phyloP scores from a whole-genome alignment of 1,139 yeast species.

The Yamadazyma atmosphaerica region DNA sequence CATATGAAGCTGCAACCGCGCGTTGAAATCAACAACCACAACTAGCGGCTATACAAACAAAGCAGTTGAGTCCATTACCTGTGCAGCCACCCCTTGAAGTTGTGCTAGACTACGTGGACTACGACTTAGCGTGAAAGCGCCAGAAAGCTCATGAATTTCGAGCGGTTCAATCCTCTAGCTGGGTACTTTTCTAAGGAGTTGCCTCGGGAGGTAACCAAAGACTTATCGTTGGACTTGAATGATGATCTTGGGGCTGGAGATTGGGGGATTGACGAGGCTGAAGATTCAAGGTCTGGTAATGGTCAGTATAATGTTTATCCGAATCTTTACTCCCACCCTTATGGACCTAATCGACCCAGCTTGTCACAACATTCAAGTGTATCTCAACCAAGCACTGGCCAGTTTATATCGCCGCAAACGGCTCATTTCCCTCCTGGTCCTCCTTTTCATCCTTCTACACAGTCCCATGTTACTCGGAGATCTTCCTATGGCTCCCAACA shows the following conservation, averaged over 20 bases:
- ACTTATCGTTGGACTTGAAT: neutral
- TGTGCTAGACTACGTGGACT: too few relatives aligned
- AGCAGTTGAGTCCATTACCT: too few relatives aligned
- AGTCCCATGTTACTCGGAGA: too few relatives aligned
- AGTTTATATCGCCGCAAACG: constrained; percentile 2
- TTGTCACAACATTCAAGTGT: constrained; percentile 1
- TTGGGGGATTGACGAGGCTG: constrained; percentile 43
- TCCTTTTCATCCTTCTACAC: neutral
- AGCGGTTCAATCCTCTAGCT: constrained; percentile 31
- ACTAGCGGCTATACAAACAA: too few relatives aligned
- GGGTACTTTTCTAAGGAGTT: constrained; percentile 6
- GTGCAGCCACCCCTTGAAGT: too few relatives aligned
- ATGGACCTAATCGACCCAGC: constrained; percentile 4
- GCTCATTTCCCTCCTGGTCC: constrained; percentile 4
- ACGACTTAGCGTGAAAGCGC: too few relatives aligned
- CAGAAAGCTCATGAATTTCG: constrained; percentile 29
- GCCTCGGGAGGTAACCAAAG: constrained; percentile 1
- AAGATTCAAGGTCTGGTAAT: too few relatives aligned
- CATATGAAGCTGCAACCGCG: too few relatives aligned
- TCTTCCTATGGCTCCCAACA: too few relatives aligned
- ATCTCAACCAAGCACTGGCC: constrained; percentile 4
- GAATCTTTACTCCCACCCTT: constrained; percentile 4
- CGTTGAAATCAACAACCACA: too few relatives aligned
- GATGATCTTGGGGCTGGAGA: neutral
- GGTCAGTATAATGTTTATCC: too few relatives aligned